Evolutionary conservation across 2,329 filamentous ascomycete genomes (phyloP), one percentile per base, ranked within the genome.

Genomic region (Aspergillus sp.): DNA sequence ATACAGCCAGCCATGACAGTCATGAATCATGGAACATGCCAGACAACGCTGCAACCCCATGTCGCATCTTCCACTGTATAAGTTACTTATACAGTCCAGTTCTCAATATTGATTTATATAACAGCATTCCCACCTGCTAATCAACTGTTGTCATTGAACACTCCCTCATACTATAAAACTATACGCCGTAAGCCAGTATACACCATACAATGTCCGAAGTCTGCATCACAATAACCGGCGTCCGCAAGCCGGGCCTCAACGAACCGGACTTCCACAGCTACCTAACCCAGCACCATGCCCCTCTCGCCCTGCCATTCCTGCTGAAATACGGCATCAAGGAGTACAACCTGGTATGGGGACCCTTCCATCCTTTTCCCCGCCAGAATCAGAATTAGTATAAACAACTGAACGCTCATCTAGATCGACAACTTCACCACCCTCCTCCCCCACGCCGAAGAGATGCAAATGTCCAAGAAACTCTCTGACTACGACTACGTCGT

Each of bases 401-500:
- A 3, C n/a, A 35, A 35, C 40, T 43, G n/a, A 45, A 7, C 4
- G 8, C 19, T 7, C 3, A 21, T 39, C 19, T 11, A 60, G 58
- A 58, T 60, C 31, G 58, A 60, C 40, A 48, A 52, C 23, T 51
- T 62, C 50, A 33, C 27, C 40, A 14, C 50, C 21, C 27, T 23
- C 23, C 41, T 25, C 12, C 49, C 47, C 2, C 23, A 57, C n/a
- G 52, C 52, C 12, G 52, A 52, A 21, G 46, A 56, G 27, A 21
- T 59, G 15, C 52, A 53, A 35, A 51, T 56, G 56, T 55, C 23
- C 44, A 61, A 43, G 61, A 64, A 46, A 66, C 66, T 44, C 58
- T 65, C 68, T 4, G 66, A 70, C 33, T 72, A 68, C 57, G 71
- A 73, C 51, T 67, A 63, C 54, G 61, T 73, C 44, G 63, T 70